These are phyloP conservation scores for Microsporum audouinii DNA, from an alignment of 2,329 filamentous ascomycete genomes.

Conservation along the genomic window DNA sequence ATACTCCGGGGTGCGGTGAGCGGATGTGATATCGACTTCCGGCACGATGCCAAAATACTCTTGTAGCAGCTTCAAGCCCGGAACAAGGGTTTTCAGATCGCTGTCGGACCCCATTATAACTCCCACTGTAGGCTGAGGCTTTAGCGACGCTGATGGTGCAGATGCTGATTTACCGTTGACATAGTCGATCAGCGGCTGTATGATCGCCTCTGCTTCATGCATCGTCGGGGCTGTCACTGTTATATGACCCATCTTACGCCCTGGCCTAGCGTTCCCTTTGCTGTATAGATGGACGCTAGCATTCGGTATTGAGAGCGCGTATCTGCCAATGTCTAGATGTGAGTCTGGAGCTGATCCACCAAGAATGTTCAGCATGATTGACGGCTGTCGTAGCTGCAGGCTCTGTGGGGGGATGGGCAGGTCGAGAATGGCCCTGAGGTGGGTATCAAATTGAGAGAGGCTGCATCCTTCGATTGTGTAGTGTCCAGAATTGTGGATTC, in stretches of 20 bases:
- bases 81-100: slow-evolving; percentile 35
- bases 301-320: slow-evolving; percentile 47
- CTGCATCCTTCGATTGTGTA: slow-evolving; percentile 88
- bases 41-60: slow-evolving; percentile 35
- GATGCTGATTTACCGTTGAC: slow-evolving; percentile 53
- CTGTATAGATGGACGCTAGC: slow-evolving; percentile 77
- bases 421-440: slow-evolving; percentile 72
- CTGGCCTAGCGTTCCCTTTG: slow-evolving; percentile 70
- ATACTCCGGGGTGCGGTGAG: slow-evolving; percentile 57
- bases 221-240: slow-evolving; percentile 64
- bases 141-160: slow-evolving; percentile 17
- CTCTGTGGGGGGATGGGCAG: slow-evolving; percentile 47
- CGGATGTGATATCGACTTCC: slow-evolving; percentile 38
- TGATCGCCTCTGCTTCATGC: slow-evolving; percentile 53
- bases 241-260: slow-evolving; percentile 91
- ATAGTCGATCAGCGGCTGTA: slow-evolving; percentile 57
- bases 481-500: slow-evolving; percentile 85
- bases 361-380: slow-evolving; percentile 46
- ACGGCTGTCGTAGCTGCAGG: slow-evolving; percentile 36
- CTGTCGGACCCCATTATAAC: slow-evolving; percentile 42
- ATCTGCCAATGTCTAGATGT: slow-evolving; percentile 49
- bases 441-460: slow-evolving; percentile 83
- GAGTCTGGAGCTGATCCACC: slow-evolving; percentile 48
- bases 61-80: slow-evolving; percentile 34
- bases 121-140: slow-evolving; percentile 28